Percentiles rank a stretch among this genome's conserved stretches.
Evolutionary conservation across 2,329 filamentous ascomycete genomes (phyloP).

Genomic region (Penicillium olsonii): DNA sequence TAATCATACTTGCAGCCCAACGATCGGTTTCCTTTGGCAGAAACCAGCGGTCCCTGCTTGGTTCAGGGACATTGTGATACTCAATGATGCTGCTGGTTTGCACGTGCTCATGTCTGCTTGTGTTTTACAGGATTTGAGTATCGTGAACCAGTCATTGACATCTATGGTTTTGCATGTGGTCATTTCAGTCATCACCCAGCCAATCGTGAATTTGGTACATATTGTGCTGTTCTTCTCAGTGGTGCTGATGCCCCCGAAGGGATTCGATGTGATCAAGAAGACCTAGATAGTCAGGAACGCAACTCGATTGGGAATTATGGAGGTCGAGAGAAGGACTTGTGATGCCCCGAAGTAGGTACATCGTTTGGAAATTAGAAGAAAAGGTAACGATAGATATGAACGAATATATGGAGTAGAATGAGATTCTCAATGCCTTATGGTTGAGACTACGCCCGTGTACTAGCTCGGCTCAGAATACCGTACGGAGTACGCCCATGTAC

Average conservation of each 20-base stretch:
- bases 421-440: too few relatives aligned
- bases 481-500: too few relatives aligned
- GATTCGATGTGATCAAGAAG: constrained; percentile 1
- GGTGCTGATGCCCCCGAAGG: neutral
- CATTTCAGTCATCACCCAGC: neutral
- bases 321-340: neutral
- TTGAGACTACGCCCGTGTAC: too few relatives aligned
- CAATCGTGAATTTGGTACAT: neutral
- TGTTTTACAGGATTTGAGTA: constrained; percentile 3
- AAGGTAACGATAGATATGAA: too few relatives aligned
- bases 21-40: neutral
- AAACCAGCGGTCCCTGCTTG: neutral
- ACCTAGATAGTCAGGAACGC: neutral
- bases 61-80: neutral
- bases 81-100: constrained; percentile 1
- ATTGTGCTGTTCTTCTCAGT: neutral
- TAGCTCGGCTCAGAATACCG: too few relatives aligned
- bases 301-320: neutral
- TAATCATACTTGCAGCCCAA: neutral
- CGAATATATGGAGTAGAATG: too few relatives aligned
- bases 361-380: neutral
- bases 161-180: neutral
- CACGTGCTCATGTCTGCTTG: constrained; percentile 1
- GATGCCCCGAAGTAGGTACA: neutral
- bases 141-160: neutral